A percentile compares a stretch with the other conserved stretches of the same genome.
These are phyloP conservation scores for Tricholomella constricta DNA, from an alignment of 768 basidiomycete species.

Conservation along the genomic window DNA sequence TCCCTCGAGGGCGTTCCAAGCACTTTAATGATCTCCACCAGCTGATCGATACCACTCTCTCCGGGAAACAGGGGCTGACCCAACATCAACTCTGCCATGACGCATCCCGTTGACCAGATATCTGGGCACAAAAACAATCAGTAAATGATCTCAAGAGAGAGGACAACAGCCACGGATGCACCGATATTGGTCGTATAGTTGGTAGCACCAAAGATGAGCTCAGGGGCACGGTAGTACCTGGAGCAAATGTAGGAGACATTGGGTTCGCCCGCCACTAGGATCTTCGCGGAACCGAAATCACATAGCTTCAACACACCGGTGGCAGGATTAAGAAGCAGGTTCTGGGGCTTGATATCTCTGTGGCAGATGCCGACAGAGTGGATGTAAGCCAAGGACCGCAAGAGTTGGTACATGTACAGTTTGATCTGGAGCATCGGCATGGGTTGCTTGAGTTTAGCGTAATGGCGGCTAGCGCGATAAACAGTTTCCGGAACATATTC, in stretches of 20 bases:
- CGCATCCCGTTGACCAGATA: slow-evolving; percentile 99
- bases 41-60: slow-evolving; percentile 97
- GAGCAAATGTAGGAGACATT: slow-evolving; percentile 99
- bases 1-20: slow-evolving; percentile 97
- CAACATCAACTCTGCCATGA: slow-evolving; percentile 99
- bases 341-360: slow-evolving; percentile 99
- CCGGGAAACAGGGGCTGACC: slow-evolving; percentile 99
- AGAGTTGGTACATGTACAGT: slow-evolving; percentile 99
- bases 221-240: slow-evolving; percentile 97
- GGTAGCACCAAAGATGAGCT: slow-evolving; percentile 98
- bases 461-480: slow-evolving; percentile 97
- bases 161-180: slow-evolving; percentile 38
- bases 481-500: slow-evolving; percentile 99
- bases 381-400: slow-evolving; percentile 98
- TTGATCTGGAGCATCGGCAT: slow-evolving; percentile 99
- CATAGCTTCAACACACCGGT: slow-evolving; percentile 97
- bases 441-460: slow-evolving; percentile 98
- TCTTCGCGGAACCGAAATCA: slow-evolving; percentile 99
- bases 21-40: slow-evolving; percentile 99
- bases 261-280: slow-evolving; percentile 95
- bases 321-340: slow-evolving; percentile 93
- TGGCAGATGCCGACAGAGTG: slow-evolving; percentile 99
- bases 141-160: background rate
- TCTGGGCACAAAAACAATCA: slow-evolving; percentile 47
- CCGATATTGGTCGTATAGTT: slow-evolving; percentile 99